phyloP scores from a whole-genome alignment of 2,329 filamentous ascomycete species.

The Penicillium sp. region DNA sequence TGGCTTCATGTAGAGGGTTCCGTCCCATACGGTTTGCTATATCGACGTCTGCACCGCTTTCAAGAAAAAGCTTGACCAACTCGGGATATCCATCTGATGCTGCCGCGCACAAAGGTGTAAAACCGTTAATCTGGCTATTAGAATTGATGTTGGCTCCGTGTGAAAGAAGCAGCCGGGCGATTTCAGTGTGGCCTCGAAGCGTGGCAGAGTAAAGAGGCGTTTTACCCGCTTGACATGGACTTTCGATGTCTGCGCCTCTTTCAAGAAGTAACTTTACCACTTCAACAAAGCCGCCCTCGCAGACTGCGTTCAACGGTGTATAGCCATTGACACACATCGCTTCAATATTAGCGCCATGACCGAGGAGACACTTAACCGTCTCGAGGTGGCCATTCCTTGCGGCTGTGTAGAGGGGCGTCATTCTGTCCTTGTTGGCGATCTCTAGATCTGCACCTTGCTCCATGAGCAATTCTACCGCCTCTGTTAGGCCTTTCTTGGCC shows the following conservation, averaged over 20 bases:
- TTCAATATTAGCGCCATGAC: constrained; percentile 12
- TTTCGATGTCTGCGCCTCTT: constrained; percentile 2
- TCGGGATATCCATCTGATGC: not conserved
- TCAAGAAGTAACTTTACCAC: constrained; percentile 1
- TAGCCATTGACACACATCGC: not conserved
- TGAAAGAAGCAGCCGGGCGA: not conserved
- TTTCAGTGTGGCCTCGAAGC: not conserved
- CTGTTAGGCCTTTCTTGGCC: not conserved
- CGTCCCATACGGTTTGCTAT: not conserved
- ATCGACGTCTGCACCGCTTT: constrained; percentile 3
- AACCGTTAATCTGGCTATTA: too few relatives aligned
- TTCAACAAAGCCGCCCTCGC: not conserved
- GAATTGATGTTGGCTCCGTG: too few relatives aligned
- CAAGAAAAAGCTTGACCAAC: not conserved
- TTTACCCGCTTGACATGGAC: not conserved
- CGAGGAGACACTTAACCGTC: constrained; percentile 9
- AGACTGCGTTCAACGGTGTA: constrained; percentile 8
- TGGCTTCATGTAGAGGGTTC: constrained; percentile 7
- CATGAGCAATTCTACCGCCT: constrained; percentile 2
- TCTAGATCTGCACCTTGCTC: constrained; percentile 1
- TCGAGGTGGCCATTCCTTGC: not conserved
- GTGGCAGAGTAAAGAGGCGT: constrained; percentile 5
- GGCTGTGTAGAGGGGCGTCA: constrained; percentile 2
- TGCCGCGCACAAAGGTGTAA: not conserved
- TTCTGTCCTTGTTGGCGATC: not conserved